Evolutionary conservation across 2,329 filamentous ascomycete genomes (phyloP).

Genomic region (Monosporascus ibericus): DNA sequence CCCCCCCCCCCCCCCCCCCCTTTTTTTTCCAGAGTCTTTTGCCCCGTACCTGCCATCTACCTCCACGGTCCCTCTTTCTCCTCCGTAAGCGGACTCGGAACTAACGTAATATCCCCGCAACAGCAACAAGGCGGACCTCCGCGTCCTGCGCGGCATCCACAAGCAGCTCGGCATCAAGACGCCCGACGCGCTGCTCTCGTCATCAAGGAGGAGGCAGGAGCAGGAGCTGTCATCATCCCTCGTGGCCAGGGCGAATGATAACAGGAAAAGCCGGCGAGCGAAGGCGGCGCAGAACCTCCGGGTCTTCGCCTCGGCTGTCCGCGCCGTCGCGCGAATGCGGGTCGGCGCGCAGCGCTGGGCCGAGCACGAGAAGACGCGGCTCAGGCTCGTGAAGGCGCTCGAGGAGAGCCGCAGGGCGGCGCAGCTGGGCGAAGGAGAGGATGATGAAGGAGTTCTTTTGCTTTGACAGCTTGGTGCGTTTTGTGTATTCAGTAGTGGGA

Average conservation of each 20-base stretch:
- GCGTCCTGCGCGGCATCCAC: conserved; percentile 78
- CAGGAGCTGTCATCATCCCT: background rate
- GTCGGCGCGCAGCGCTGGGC: conserved; percentile 44
- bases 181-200: conserved; percentile 24
- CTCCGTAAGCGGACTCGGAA: conserved; percentile 9
- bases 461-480: background rate
- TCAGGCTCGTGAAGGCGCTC: conserved; percentile 41
- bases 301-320: conserved; percentile 40
- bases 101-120: conserved; percentile 18
- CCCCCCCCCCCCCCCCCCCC: too few relatives aligned
- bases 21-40: too few relatives aligned
- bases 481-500: background rate
- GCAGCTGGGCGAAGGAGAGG: background rate
- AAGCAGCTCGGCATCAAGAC: conserved; percentile 41
- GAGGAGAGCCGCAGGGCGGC: conserved; percentile 25
- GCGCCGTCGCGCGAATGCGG: conserved; percentile 47
- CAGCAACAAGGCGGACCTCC: conserved; percentile 89
- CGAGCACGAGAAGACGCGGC: conserved; percentile 44
- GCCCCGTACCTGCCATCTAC: background rate
- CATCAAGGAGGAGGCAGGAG: conserved; percentile 19
- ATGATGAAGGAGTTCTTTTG: background rate
- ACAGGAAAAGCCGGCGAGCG: conserved; percentile 2
- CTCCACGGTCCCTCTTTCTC: conserved; percentile 3
- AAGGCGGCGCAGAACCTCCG: conserved; percentile 28
- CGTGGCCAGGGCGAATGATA: conserved; percentile 5